These are phyloP conservation scores for Aspergillus pseudoglaucus DNA, from an alignment of 2,329 filamentous ascomycete species.

Conservation along the genomic window DNA sequence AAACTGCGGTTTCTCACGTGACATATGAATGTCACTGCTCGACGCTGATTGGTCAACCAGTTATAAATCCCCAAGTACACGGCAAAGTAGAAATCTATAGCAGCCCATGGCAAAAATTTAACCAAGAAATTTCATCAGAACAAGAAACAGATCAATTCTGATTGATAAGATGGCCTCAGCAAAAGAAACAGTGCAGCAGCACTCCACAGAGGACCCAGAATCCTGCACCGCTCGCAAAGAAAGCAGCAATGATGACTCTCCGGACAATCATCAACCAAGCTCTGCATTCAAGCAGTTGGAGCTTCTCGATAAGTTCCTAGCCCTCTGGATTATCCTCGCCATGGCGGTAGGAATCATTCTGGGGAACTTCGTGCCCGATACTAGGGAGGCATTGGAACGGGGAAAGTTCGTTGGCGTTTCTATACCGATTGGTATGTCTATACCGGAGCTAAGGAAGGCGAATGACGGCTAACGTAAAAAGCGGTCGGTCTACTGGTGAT, in stretches of 20 bases:
- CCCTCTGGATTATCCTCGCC: slow-evolving; percentile 67
- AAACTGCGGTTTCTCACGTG: background rate
- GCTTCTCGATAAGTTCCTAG: slow-evolving; percentile 16
- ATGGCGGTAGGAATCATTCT: slow-evolving; percentile 69
- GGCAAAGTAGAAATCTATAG: no score
- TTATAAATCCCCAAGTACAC: background rate
- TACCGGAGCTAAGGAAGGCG: background rate
- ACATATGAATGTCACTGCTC: background rate
- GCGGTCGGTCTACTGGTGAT: slow-evolving; percentile 77
- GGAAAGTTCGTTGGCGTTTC: slow-evolving; percentile 67
- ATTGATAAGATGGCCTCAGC: background rate
- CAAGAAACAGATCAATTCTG: background rate
- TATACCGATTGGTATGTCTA: slow-evolving; percentile 54
- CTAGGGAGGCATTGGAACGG: slow-evolving; percentile 55
- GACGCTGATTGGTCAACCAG: background rate
- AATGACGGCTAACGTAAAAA: slow-evolving; percentile 23
- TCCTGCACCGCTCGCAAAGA: background rate
- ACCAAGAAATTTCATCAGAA: background rate
- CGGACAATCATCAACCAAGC: background rate
- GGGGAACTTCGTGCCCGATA: slow-evolving; percentile 64
- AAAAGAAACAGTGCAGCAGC: background rate
- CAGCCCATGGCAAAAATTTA: background rate
- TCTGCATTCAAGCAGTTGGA: slow-evolving; percentile 15
- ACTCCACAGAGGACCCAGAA: background rate
- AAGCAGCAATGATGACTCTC: background rate